Evolutionary conservation across 1,139 yeast genomes (phyloP), one percentile per base, ranked within the genome.

Genomic region (Pneumocystis murina): DNA sequence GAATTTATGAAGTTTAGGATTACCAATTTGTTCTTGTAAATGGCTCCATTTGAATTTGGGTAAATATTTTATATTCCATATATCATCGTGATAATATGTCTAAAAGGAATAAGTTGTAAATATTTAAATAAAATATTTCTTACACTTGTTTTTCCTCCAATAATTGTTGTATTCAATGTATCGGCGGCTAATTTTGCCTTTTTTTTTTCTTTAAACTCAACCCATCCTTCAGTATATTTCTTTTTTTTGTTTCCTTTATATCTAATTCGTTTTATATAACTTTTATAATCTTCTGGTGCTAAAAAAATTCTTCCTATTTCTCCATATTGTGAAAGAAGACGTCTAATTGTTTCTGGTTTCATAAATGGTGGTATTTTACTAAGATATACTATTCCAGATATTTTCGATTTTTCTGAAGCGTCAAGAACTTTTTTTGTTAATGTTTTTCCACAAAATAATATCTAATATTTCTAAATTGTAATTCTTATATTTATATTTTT

Each of bases 181-280:
- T 79, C 78, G 4, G 95, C 96, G 67, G 96, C 91, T 39, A 89
- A 74, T 73, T 92, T 92, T 0, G 98, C 98, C 70, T 90, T 87
- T 69, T 81, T 82, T 72, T 92, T 92, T 71, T 83, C 82, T 20
- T 80, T 77, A 75, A 88, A 94, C 75, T 92, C 99, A 7, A 88
- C 94, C 99, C 99, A 92, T 7, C 98, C 99, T 77, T 94, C 98
- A 20, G 87, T 87, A 72, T 82, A 94, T 74, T 82, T 86, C 72
- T 81, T 81, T 76, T 91, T 91, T 75, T 89, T 90, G 74, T 92
- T 94, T n/a, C 98, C 98, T 17, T 97, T 97, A 68, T 83, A 82
- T 70, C 86, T 87, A 20, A 87, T 84, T 70, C 98, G 78, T 64
- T 81, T 80, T 62, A 82, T 83, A 70, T 89, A 80, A 12, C 79